Percentiles rank a stretch among this genome's conserved stretches.
These are phyloP conservation scores for Colletotrichum sp. DNA, from an alignment of 2,329 filamentous ascomycete genomes.

Conservation along the genomic window DNA sequence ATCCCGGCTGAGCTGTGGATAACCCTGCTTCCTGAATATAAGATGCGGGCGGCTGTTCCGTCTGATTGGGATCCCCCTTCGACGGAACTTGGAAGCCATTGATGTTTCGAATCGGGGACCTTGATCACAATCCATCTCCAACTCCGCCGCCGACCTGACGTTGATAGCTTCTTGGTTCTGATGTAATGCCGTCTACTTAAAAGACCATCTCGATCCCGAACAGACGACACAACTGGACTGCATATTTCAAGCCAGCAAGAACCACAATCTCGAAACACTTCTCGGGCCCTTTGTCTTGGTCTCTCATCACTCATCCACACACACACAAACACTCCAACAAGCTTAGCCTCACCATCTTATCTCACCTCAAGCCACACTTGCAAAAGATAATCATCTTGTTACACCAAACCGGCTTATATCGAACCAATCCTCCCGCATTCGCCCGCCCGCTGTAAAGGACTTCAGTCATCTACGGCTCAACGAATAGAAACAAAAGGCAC, in stretches of 20 bases:
- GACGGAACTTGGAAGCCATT: background rate
- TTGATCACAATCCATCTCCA: background rate
- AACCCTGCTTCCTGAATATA: background rate
- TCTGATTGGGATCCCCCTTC: background rate
- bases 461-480: background rate
- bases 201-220: background rate
- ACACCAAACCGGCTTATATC: background rate
- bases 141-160: conserved; percentile 12
- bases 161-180: background rate
- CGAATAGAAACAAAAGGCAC: background rate
- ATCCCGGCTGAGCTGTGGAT: background rate
- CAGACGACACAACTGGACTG: background rate
- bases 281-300: background rate
- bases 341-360: background rate
- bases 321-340: background rate
- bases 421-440: background rate
- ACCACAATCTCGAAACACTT: background rate
- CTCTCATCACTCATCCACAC: background rate
- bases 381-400: background rate
- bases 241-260: background rate
- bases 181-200: background rate
- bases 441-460: background rate
- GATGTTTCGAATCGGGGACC: conserved; percentile 15
- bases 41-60: background rate
- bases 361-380: background rate